Evolutionary conservation across 345 rosid species (phyloP), one percentile per base, ranked within the genome.

Genomic region (Geranium rotundifolium): DNA sequence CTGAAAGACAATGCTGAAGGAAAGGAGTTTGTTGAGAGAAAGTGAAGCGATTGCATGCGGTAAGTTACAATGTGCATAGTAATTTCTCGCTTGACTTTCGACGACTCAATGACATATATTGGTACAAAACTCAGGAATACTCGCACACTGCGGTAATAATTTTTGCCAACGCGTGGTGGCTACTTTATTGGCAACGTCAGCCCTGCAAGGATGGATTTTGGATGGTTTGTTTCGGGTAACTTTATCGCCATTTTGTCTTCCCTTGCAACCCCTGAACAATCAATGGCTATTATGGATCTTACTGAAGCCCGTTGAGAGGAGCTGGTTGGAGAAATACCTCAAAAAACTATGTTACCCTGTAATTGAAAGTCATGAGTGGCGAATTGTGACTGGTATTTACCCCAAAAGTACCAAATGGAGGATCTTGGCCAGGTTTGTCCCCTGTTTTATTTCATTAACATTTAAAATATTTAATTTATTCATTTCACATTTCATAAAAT

Each of bases 271-370:
- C 82, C 75, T 0, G 90, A 82, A 62, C 90, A 84, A 67, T 78
- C 87, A 6, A 72, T 72, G 81, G 87, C 90, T 12, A 82, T 84
- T 23, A 84, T 84, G 90, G 90, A 84, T 63, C 77, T 84, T 63
- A 78, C 82, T 16, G 90, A 82, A 78, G 72, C 83, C 7, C 77
- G 87, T 58, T 84, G 90, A 87, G 90, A 84, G 63, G 90, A 84
- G 56, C 73, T 84, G 29, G 84, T 84, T 5, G 90, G 90, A 29
- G 90, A 84, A 71, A 84, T 84, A 85, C 87, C 87, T 58, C 27
- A 82, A 37, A 84, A 82, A 67, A 78, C n/a, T 84, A 66, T 63
- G 74, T 58, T 82, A 82, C 64, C 89, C 85, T 66, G 85, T 86
- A 31, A 67, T 81, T 57, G 89, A 84, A 73, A 67, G 75, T 30